A percentile compares a stretch with the other conserved stretches of the same genome.
Conservation (phyloP, 2,329 filamentous ascomycete species). For the Epichloe uncinata region DNA sequence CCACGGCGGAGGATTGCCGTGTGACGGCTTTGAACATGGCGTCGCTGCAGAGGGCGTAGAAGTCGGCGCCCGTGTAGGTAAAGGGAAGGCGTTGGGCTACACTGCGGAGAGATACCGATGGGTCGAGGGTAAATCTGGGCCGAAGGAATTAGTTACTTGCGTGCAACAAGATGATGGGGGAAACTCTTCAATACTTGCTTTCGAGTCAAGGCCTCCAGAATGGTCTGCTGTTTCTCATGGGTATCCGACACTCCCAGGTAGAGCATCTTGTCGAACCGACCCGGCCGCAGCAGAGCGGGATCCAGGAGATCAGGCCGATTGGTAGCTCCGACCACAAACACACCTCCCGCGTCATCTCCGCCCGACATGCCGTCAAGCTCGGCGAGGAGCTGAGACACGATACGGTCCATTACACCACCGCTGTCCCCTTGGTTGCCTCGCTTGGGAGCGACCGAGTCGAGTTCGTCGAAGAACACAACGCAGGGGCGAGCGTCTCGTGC, state of each 20-base stretch:
- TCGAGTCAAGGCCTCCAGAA: constrained; percentile 83
- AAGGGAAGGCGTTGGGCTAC: constrained; percentile 74
- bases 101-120: constrained; percentile 58
- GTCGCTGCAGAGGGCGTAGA: constrained; percentile 94
- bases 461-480: constrained; percentile 86
- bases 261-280: constrained; percentile 95
- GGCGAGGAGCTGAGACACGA: constrained; percentile 86
- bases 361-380: constrained; percentile 97
- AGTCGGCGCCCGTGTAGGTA: constrained; percentile 93
- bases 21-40: constrained; percentile 99
- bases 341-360: constrained; percentile 71
- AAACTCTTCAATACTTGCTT: constrained; percentile 48
- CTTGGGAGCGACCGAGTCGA: constrained; percentile 91
- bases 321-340: constrained; percentile 94
- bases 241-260: constrained; percentile 94
- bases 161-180: not conserved
- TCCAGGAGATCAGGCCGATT: constrained; percentile 91
- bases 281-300: constrained; percentile 75
- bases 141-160: not conserved
- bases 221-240: constrained; percentile 89
- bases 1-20: constrained; percentile 70
- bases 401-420: constrained; percentile 95
- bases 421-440: constrained; percentile 94
- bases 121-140: constrained; percentile 67
- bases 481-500: constrained; percentile 77